Evolutionary conservation across 1,284 basidiomycete species (phyloP).

Genomic region (Hemileia vastatrix): DNA sequence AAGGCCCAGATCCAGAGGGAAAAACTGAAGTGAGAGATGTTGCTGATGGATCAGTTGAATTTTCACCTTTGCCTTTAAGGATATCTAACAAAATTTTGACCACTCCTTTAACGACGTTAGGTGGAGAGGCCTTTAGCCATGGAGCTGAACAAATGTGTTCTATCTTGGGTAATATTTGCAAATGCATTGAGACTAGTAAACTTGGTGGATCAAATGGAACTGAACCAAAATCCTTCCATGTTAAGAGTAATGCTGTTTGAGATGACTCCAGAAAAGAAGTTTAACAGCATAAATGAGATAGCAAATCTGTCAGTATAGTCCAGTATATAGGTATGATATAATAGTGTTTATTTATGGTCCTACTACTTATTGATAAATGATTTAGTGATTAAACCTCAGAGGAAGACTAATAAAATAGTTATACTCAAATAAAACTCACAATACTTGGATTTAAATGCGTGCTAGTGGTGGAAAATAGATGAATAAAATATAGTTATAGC

Average conservation of each 20-base stretch:
- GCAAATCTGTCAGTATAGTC: too few species aligned
- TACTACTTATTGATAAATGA: too few species aligned
- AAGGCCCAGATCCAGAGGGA: neutral
- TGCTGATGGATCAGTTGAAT: constrained; percentile 47
- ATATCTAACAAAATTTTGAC: constrained; percentile 72
- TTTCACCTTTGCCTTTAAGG: constrained; percentile 70
- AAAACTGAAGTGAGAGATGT: constrained; percentile 32
- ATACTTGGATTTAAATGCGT: too few species aligned
- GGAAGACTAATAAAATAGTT: too few species aligned
- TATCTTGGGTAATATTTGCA: constrained; percentile 60
- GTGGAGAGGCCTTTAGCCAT: constrained; percentile 69
- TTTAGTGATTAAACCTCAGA: too few species aligned
- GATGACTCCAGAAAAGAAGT: constrained; percentile 73
- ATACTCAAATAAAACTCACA: too few species aligned
- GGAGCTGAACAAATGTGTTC: constrained; percentile 66
- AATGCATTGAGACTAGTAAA: constrained; percentile 71
- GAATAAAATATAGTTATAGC: too few species aligned
- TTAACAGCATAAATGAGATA: constrained; percentile 66
- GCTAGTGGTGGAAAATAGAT: too few species aligned
- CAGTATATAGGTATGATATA: too few species aligned
- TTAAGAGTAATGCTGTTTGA: constrained; percentile 64
- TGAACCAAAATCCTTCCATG: constrained; percentile 62
- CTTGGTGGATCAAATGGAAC: constrained; percentile 67
- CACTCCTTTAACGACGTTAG: constrained; percentile 58
- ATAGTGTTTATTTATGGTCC: too few species aligned